Evolutionary conservation across 768 basidiomycete genomes (phyloP).

Genomic region (Postia placenta): DNA sequence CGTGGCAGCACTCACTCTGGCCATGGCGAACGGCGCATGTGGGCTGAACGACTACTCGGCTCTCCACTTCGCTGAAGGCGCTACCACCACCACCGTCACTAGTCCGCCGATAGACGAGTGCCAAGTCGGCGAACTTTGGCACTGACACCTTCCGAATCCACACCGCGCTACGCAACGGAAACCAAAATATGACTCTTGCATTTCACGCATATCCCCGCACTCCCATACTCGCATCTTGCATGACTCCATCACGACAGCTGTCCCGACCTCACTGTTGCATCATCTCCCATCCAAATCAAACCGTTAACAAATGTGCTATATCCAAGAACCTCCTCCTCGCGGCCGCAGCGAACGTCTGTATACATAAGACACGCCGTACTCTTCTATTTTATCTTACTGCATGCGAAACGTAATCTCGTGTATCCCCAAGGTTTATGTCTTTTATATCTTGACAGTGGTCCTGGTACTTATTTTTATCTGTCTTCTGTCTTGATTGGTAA

Average conservation of each 20-base stretch:
- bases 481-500: not conserved
- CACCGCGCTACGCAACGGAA: not conserved
- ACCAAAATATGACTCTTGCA: not conserved
- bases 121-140: conserved; percentile 58
- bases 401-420: conserved; percentile 4
- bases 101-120: conserved; percentile 32
- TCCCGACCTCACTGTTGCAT: not conserved
- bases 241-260: conserved; percentile 1
- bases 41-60: conserved; percentile 52
- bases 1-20: conserved; percentile 51
- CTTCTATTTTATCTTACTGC: not conserved
- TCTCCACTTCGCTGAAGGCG: conserved; percentile 33
- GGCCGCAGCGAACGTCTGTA: not conserved
- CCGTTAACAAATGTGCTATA: conserved; percentile 8
- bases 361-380: not conserved
- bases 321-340: conserved; percentile 1
- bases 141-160: conserved; percentile 18
- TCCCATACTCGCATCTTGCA: conserved; percentile 1
- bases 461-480: not conserved
- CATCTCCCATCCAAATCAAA: not conserved
- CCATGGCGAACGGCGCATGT: conserved; percentile 60
- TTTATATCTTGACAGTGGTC: not conserved
- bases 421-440: not conserved
- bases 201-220: not conserved
- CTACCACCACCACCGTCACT: conserved; percentile 16